Conservation (phyloP, 2,329 filamentous ascomycete species). For the Juglanconis oblonga region DNA sequence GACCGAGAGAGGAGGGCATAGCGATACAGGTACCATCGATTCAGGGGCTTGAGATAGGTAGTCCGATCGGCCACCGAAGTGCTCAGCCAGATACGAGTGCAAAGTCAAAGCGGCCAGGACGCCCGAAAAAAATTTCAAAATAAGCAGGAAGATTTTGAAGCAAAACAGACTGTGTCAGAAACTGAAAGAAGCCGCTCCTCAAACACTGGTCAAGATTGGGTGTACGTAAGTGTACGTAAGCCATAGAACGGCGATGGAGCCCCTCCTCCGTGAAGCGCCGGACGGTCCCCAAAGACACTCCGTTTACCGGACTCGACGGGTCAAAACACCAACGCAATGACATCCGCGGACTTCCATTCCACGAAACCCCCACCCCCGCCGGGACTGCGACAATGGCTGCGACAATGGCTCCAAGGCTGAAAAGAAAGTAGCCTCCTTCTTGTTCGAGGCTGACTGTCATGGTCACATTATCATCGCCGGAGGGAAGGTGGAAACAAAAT, state of each 20-base stretch:
- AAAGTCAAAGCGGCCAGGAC: background rate
- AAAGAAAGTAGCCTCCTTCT: background rate
- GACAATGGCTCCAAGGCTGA: background rate
- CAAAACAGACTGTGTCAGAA: too few relatives aligned
- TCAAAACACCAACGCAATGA: background rate
- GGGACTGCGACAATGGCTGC: too few relatives aligned
- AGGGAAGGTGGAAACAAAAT: background rate
- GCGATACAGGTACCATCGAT: too few relatives aligned
- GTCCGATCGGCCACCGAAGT: slow-evolving; percentile 4
- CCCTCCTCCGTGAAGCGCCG: background rate
- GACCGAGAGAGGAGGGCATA: too few relatives aligned
- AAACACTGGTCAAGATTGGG: too few relatives aligned
- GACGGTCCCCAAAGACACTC: background rate
- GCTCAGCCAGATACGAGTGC: background rate
- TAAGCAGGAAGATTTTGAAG: background rate
- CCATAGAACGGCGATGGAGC: too few relatives aligned
- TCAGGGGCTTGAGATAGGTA: background rate
- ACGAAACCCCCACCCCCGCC: background rate
- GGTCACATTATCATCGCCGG: background rate
- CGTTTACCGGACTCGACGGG: background rate
- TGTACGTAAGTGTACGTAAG: too few relatives aligned
- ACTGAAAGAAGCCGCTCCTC: too few relatives aligned
- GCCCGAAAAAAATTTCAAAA: too few relatives aligned
- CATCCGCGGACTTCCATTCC: background rate
- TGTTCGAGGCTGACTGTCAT: background rate